A percentile compares a stretch with the other conserved stretches of the same genome.
phyloP scores from a whole-genome alignment of 2,329 filamentous ascomycete genomes.

The Fusarium fujikuroi region DNA sequence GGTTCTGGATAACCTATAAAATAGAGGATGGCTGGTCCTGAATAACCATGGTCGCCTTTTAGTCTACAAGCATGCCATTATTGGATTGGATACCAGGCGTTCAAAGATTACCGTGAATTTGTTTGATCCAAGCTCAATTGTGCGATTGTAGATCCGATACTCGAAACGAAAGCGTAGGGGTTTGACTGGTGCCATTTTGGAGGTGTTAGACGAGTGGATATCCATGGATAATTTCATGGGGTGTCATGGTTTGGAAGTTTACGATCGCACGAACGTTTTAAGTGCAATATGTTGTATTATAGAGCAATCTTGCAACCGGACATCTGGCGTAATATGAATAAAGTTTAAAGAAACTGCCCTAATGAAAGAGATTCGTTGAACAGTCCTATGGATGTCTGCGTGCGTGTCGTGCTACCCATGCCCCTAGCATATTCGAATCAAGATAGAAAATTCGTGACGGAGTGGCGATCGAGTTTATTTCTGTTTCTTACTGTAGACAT shows the following conservation, averaged over 20 bases:
- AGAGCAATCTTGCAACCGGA: neutral
- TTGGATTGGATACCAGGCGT: slow-evolving; percentile 11
- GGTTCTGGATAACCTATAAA: neutral
- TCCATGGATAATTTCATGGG: neutral
- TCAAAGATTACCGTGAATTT: slow-evolving; percentile 18
- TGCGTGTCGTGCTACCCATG: neutral
- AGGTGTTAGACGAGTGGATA: neutral
- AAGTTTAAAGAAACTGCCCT: neutral
- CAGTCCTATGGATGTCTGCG: neutral
- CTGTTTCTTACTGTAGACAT: slow-evolving; percentile 36
- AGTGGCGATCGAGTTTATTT: slow-evolving; percentile 23
- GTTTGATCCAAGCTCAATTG: slow-evolving; percentile 2
- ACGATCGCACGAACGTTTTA: neutral
- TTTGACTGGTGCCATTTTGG: neutral
- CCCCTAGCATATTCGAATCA: neutral
- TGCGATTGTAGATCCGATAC: neutral
- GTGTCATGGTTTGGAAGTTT: neutral
- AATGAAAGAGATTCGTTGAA: neutral
- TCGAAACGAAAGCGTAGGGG: slow-evolving; percentile 6
- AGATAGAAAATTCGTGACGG: neutral
- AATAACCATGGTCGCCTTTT: neutral
- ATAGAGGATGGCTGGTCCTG: neutral
- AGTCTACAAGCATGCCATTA: neutral
- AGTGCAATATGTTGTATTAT: neutral
- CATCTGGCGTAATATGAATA: neutral